Percentiles rank a stretch among this genome's conserved stretches.
Evolutionary conservation across 1,284 basidiomycete species (phyloP).

Genomic region (Moesziomyces antarcticus): DNA sequence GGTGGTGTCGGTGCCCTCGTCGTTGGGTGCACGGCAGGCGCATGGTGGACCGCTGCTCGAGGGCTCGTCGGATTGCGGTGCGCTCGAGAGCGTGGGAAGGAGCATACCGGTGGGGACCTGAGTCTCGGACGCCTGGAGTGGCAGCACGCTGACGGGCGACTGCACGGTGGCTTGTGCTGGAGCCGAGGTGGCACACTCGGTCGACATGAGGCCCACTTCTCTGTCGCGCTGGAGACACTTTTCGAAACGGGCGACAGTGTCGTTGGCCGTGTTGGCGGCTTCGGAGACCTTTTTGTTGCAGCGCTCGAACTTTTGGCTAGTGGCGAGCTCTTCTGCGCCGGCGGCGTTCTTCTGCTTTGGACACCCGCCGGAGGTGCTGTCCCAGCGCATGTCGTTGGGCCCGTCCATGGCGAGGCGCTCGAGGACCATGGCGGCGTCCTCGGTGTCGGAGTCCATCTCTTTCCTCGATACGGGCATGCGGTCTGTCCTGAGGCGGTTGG

Average conservation of each 20-base stretch:
- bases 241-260: conserved; percentile 36
- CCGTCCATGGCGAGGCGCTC: conserved; percentile 62
- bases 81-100: conserved; percentile 19
- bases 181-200: conserved; percentile 2
- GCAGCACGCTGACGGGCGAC: conserved; percentile 8
- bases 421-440: conserved; percentile 63
- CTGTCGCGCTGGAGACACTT: conserved; percentile 27
- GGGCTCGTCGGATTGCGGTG: conserved; percentile 10
- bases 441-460: conserved; percentile 62
- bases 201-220: conserved; percentile 20
- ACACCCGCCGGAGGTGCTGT: conserved; percentile 7
- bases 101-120: conserved; percentile 20
- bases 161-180: conserved; percentile 1
- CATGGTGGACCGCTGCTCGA: conserved; percentile 20
- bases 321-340: conserved; percentile 8
- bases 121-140: conserved; percentile 4
- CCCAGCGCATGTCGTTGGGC: conserved; percentile 14
- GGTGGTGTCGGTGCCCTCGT: conserved; percentile 10
- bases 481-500: conserved; percentile 27
- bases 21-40: conserved; percentile 22
- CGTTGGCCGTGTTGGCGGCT: conserved; percentile 16
- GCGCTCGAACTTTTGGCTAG: conserved; percentile 30
- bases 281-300: conserved; percentile 30
- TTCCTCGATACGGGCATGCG: conserved; percentile 37
- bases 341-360: conserved; percentile 6